Base-by-base conservation (phyloP, 1,284 basidiomycete genomes). In the Leccinum pallidistipes region DNA sequence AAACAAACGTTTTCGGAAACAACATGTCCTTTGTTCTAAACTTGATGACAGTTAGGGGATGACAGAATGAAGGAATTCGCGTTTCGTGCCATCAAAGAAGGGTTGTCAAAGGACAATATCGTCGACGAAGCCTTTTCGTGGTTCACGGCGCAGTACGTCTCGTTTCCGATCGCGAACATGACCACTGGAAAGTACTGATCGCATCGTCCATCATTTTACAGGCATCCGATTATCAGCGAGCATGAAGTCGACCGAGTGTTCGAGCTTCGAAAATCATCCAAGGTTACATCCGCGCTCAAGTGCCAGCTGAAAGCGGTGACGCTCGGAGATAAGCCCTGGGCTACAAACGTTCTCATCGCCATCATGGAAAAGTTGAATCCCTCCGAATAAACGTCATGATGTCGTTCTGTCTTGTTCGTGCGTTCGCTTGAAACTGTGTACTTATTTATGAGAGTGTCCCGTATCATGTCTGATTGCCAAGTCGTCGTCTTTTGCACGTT, bases 81-180 rank as follows among this genome's bases (percentile, higher is more conserved):
- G 10, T 56, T 64, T 47, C 66, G 65, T 52, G 68, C 73, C n/a
- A 74, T 74, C 24, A 59, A 56, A 54, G 59, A 65, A 51, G 65
- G 65, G 10, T 27, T 74, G n/a, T 67, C 72, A 31, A 57, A 64
- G 58, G 43, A 67, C 21, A 74, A 75, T 53, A 64, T 74, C 32
- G 55, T 74, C 3, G 68, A 71, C 8, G 73, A 74, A 64, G 62
- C 65, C 1, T 69, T 75, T 36, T 74, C 75, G 5, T 69, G 65
- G 64, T 76, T 76, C 58, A 76, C 74, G 5, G 62, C 72, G 16
- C 67, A 67, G 72, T 76, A 58, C 7, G 73, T 67, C 34, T 11
- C 16, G 31, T 52, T 32, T 24, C 43, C 6, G 43, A 50, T 50
- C 45, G 11, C 45, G 21, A 12, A 14, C 14, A 16, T 0, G 12